Evolutionary conservation across 331 rosid species (phyloP).

Genomic region (Cydonia oblonga): DNA sequence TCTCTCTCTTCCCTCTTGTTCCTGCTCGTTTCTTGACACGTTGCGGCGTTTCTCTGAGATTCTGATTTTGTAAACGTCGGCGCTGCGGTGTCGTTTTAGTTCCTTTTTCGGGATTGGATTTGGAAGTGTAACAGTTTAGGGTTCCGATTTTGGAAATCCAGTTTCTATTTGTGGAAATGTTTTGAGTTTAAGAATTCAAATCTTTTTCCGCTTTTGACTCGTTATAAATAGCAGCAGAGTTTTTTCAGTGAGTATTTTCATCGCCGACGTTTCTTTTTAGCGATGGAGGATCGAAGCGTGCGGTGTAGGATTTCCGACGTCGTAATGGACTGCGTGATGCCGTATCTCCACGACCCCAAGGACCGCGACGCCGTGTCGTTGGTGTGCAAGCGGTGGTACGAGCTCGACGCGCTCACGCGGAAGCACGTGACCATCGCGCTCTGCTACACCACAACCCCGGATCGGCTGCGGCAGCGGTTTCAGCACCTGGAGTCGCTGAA

Average conservation of each 20-base stretch:
- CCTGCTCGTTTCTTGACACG: not conserved
- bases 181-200: not conserved
- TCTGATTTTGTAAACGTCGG: not conserved
- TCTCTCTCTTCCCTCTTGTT: not conserved
- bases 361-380: conserved; percentile 79
- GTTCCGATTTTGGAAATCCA: not conserved
- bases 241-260: not conserved
- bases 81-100: not conserved
- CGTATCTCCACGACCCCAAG: conserved; percentile 63
- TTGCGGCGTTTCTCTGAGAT: not conserved
- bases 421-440: conserved; percentile 93
- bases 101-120: not conserved
- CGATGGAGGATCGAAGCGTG: conserved; percentile 28
- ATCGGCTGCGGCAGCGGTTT: conserved; percentile 55
- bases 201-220: not conserved
- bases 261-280: not conserved
- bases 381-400: conserved; percentile 84
- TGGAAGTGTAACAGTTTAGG: not conserved
- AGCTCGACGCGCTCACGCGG: conserved; percentile 76
- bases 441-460: conserved; percentile 82
- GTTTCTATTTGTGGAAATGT: not conserved
- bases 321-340: conserved; percentile 62
- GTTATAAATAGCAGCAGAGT: not conserved
- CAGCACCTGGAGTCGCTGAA: conserved; percentile 65
- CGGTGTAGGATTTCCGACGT: conserved; percentile 32